Evolutionary conservation across 345 rosid genomes (phyloP).

Genomic region (Murraya paniculata): DNA sequence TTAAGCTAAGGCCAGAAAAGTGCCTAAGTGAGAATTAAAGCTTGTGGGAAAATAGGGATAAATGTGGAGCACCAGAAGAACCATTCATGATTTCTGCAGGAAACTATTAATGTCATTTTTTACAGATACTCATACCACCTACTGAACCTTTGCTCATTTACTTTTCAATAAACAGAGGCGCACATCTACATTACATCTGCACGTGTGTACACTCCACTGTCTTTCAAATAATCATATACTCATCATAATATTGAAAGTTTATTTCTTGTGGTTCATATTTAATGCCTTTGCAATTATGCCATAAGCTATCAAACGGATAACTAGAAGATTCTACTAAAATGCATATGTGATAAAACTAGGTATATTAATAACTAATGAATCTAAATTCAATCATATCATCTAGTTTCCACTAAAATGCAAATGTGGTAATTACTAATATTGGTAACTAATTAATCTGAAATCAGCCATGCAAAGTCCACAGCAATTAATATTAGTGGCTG

Average conservation of each 20-base stretch:
- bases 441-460: background rate
- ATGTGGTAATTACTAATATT: background rate
- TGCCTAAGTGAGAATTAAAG: background rate
- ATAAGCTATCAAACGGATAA: background rate
- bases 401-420: background rate
- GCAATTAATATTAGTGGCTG: background rate
- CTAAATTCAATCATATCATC: background rate
- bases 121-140: background rate
- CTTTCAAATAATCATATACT: background rate
- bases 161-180: background rate
- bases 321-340: background rate
- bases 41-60: background rate
- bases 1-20: background rate
- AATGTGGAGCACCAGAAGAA: background rate
- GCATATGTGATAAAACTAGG: background rate
- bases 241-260: background rate
- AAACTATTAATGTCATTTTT: background rate
- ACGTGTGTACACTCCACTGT: background rate
- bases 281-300: background rate
- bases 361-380: background rate
- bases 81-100: background rate
- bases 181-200: background rate
- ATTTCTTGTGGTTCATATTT: background rate
- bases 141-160: background rate
- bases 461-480: background rate